Conservation (phyloP, 139 green algal genomes). For the Tetraselmis chui region DNA sequence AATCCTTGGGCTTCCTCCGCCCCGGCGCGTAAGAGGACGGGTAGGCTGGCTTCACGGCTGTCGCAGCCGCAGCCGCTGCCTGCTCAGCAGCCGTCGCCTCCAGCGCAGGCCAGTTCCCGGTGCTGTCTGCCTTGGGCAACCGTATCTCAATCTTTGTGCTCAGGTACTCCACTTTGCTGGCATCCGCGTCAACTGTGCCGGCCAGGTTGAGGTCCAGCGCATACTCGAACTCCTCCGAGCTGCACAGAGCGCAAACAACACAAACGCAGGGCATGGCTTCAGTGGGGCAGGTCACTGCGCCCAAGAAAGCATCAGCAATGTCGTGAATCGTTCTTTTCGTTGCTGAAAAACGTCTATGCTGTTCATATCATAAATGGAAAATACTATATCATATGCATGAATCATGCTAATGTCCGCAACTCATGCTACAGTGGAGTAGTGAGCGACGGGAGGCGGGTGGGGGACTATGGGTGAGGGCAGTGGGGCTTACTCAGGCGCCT, state of each 20-base stretch:
- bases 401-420: too few relatives aligned
- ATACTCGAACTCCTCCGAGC: conserved; percentile 9
- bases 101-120: conserved; percentile 50
- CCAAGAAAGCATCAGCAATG: too few relatives aligned
- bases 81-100: conserved; percentile 29
- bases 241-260: background rate
- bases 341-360: too few relatives aligned
- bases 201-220: background rate
- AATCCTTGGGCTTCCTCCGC: conserved; percentile 44
- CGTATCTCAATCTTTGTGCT: conserved; percentile 65
- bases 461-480: background rate
- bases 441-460: background rate
- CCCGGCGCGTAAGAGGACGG: background rate
- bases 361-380: too few relatives aligned
- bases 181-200: conserved; percentile 5
- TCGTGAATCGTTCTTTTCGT: too few relatives aligned
- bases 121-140: conserved; percentile 53
- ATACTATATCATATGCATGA: too few relatives aligned
- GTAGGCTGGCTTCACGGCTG: background rate
- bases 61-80: background rate
- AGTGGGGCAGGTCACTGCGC: too few relatives aligned
- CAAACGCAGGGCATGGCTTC: too few relatives aligned
- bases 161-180: conserved; percentile 51
- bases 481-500: conserved; percentile 27
- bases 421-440: background rate